Conservation (phyloP, 768 basidiomycete species). For the Kwoniella sp. region DNA sequence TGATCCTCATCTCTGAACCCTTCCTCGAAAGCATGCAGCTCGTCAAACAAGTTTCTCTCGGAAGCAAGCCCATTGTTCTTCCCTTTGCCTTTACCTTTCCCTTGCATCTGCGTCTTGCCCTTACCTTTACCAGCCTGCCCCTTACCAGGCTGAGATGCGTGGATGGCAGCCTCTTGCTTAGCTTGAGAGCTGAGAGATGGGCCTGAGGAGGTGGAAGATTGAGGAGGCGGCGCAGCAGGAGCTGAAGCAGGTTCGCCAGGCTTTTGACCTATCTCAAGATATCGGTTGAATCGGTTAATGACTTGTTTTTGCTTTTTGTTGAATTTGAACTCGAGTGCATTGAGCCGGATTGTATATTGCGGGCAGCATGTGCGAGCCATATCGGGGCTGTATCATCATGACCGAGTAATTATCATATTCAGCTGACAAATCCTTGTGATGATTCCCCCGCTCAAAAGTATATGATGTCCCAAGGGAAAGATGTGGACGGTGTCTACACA, state of each 20-base stretch:
- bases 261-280: constrained; percentile 57
- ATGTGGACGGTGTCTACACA: constrained; percentile 12
- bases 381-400: constrained; percentile 70
- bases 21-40: constrained; percentile 65
- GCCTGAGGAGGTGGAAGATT: background rate
- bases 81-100: constrained; percentile 28
- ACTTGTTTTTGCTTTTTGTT: constrained; percentile 49
- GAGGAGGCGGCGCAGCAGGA: constrained; percentile 33
- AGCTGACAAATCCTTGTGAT: too few species aligned
- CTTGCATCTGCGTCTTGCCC: constrained; percentile 18
- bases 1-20: constrained; percentile 39
- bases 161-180: too few species aligned
- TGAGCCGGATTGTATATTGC: constrained; percentile 80
- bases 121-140: background rate
- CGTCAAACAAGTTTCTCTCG: constrained; percentile 56
- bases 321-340: constrained; percentile 33
- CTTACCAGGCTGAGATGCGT: too few species aligned
- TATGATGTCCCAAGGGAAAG: too few species aligned
- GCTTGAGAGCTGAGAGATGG: background rate
- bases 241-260: constrained; percentile 61
- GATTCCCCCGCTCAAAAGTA: too few species aligned
- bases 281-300: constrained; percentile 47
- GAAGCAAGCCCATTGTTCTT: constrained; percentile 41
- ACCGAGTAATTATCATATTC: too few species aligned
- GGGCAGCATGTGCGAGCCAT: constrained; percentile 82